These are phyloP conservation scores for Arthrobotrys sinensis DNA, from an alignment of 2,329 filamentous ascomycete species.

Conservation along the genomic window DNA sequence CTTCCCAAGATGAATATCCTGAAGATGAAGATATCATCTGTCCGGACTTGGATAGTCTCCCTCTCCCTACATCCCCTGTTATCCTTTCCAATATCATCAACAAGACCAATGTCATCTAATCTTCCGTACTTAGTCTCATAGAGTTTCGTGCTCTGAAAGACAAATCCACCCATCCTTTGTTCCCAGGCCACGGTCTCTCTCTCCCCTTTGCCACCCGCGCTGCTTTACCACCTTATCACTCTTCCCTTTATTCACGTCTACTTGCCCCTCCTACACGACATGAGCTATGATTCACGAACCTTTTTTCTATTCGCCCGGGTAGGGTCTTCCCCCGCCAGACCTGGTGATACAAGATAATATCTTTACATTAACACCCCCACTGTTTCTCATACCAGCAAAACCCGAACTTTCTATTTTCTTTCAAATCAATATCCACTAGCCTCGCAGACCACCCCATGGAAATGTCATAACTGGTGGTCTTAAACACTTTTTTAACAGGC, in stretches of 20 bases:
- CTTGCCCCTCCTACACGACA: background rate
- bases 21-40: too few species aligned
- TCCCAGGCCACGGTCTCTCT: background rate
- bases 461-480: too few species aligned
- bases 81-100: background rate
- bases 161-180: background rate
- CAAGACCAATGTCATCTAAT: background rate
- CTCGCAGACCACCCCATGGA: background rate
- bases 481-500: too few species aligned
- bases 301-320: background rate
- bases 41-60: too few species aligned
- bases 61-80: background rate
- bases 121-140: background rate
- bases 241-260: background rate
- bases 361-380: too few species aligned
- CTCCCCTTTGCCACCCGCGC: background rate
- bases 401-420: too few species aligned
- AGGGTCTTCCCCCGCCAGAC: background rate
- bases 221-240: background rate
- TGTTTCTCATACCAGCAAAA: too few species aligned
- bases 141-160: too few species aligned
- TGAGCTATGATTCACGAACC: slow-evolving; percentile 34
- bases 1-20: too few species aligned
- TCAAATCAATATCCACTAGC: too few species aligned
- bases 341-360: background rate